These are phyloP conservation scores for Vanderwaltozyma polyspora DNA, from an alignment of 805 yeast species.

Conservation along the genomic window DNA sequence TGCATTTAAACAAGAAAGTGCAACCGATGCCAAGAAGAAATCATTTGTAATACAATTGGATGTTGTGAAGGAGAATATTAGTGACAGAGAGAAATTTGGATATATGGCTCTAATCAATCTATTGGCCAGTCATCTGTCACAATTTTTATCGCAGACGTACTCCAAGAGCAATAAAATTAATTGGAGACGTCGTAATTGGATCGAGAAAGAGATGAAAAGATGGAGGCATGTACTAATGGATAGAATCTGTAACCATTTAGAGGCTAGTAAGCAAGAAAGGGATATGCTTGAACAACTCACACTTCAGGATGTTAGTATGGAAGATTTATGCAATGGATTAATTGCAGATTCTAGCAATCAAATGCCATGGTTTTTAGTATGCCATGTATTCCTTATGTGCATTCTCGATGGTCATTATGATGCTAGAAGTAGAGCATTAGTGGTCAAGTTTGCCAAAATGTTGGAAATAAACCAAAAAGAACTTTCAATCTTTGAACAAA, in stretches of 20 bases:
- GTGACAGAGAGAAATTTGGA: not conserved
- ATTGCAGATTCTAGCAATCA: constrained; percentile 46
- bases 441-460: constrained; percentile 52
- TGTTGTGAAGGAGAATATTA: not conserved
- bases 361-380: constrained; percentile 82
- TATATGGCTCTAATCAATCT: constrained; percentile 23
- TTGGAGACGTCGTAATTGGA: too few species aligned
- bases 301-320: constrained; percentile 68
- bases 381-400: constrained; percentile 74
- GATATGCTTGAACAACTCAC: constrained; percentile 79
- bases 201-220: constrained; percentile 30
- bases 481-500: constrained; percentile 81
- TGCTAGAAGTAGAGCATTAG: constrained; percentile 69
- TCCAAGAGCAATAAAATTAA: too few species aligned
- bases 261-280: constrained; percentile 59
- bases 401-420: constrained; percentile 80
- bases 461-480: constrained; percentile 52
- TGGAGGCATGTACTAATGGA: constrained; percentile 73
- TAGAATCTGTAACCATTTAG: constrained; percentile 68
- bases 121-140: too few species aligned
- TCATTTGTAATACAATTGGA: too few species aligned
- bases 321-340: constrained; percentile 58
- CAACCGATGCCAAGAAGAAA: too few species aligned
- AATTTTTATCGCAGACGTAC: too few species aligned
- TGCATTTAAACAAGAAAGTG: too few species aligned